Evolutionary conservation across 2,329 filamentous ascomycete species (phyloP), one percentile per base, ranked within the genome.

Genomic region (Aspergillus viridinutans): DNA sequence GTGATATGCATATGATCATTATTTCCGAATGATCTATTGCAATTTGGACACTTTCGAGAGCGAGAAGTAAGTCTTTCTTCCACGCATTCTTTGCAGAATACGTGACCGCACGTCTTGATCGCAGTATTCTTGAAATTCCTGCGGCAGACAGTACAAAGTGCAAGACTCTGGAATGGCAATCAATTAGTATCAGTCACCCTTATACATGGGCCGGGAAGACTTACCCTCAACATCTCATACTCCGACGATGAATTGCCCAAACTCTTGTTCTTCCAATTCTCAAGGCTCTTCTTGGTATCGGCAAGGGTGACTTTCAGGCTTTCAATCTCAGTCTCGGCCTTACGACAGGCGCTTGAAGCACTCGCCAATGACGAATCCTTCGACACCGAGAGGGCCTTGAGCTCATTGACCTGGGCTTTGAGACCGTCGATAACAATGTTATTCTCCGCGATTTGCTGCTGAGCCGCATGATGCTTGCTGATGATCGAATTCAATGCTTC

Each of bases 21-120:
- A 72, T 86, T 89, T 68, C 96, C 93, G 72, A 99, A 99, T 3
- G 90, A 86, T 75, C 89, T 90, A 67, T 89, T 91, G 80, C 95
- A 99, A 66, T 90, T 93, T 2, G 94, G 94, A 69, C 94, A 99
- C 74, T 97, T 97, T 64, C 94, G 85, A 77, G 93, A 92, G 38
- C 94, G 89, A 69, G 94, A 96, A 49, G 85, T 86, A 60, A 97
- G 86, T 56, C 94, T 87, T 68, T 95, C 89, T 62, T 96, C 90
- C 25, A 97, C 89, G 71, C 94, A 99, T 50, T 86, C 83, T 69
- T 88, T 87, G 82, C 94, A 99, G 74, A 97, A 96, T 50, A 96
- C 85, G 74, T 99, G 94, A 1, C 94, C 94, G 73, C 94, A 99
- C 0, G 90, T 92, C 77, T 94, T 95, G 72, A 99, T 83, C 9